Evolutionary conservation across 2,329 filamentous ascomycete species (phyloP), one percentile per base, ranked within the genome.

Genomic region (Coniosporium tulheliwenetii): DNA sequence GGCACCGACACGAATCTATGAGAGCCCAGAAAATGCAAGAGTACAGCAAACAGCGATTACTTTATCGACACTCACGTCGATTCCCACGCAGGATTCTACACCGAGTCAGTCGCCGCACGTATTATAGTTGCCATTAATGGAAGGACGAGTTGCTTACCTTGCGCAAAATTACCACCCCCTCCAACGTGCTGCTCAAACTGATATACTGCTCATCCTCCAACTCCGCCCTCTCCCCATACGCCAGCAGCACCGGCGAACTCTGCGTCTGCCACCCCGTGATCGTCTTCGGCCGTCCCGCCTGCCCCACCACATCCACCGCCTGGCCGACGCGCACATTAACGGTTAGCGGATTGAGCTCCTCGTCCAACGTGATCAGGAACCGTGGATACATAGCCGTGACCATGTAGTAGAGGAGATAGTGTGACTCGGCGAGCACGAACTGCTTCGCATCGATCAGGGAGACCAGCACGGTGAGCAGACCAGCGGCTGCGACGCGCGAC

Each of bases 231-330:
- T 98, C 91, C 29, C 93, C 91, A 56, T 94, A 81, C n/a, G 85
- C 81, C 52, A 98, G 68, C 44, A 98, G 69, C 37, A 98, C 91
- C 1, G 91, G 91, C n/a, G 91, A 98, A 67, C 85, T 95, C 70
- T 98, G 91, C 49, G 91, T 98, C 65, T 98, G 91, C 91, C 91
- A 98, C 40, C 91, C 91, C 8, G 91, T 98, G 54, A 98, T 98
- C 2, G 91, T 98, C 79, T 98, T 96, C 50, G 91, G 91, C 47
- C 89, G 77, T 58, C 91, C 91, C 10, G 93, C 91, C 62, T 96
- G 91, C 39, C 91, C 93, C 34, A 98, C 91, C 35, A 98, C 87
- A 58, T 98, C 91, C 14, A 98, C 93, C 12, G 93, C 91, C 65
- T 98, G 93, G 61, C 91, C 91, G 36, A 98, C 89, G 30, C 91